Evolutionary conservation across 139 green algal genomes (phyloP), one percentile per base, ranked within the genome.

Genomic region (Chlorella ohadii): DNA sequence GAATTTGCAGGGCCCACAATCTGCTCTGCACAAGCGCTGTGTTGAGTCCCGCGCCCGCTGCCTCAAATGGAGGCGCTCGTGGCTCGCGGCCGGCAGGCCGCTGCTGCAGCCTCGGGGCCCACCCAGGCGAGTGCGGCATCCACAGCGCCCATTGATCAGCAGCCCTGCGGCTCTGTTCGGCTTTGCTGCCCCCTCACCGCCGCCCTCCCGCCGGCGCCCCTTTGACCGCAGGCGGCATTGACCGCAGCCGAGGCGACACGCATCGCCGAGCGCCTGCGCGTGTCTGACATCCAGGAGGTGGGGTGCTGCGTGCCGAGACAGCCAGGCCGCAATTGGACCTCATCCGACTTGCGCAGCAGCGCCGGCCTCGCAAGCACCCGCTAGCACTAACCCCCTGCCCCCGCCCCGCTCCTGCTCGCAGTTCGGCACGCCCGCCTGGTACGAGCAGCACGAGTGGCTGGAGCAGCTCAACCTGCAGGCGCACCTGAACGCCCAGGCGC

Each of bases 401-500:
- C 13, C 56, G 3, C 34, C 75, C 34, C 6, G 3, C 76, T 56
- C 41, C 51, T 13, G 51, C 51, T 22, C 33, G 61, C 88, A 93
- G 90, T 85, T 93, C 31, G 94, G 92, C 41, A 86, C 63, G 16
- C 3, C 64, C 7, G 85, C 86, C 57, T 97, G 92, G 92, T 59
- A 92, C 47, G 63, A 87, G 34, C 93, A 96, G 90, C 91, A 93
- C 28, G 78, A 93, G 0, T 64, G 28, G 27, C 79, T 97, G 22
- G 87, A 93, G 47, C 74, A 84, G 65, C 91, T 97, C 34, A 96
- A 95, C 70, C 64, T 84, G 72, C 91, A 97, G 93, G 94, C 95
- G 3, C 95, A 98, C 79, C 84, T 93, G 65, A 97, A 98, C 75
- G 95, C 92, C 0, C 77, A 89, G 56, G 87, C 72, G 0, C 91